Conservation (phyloP, 2,329 filamentous ascomycete genomes). For the Cercospora beticola region DNA sequence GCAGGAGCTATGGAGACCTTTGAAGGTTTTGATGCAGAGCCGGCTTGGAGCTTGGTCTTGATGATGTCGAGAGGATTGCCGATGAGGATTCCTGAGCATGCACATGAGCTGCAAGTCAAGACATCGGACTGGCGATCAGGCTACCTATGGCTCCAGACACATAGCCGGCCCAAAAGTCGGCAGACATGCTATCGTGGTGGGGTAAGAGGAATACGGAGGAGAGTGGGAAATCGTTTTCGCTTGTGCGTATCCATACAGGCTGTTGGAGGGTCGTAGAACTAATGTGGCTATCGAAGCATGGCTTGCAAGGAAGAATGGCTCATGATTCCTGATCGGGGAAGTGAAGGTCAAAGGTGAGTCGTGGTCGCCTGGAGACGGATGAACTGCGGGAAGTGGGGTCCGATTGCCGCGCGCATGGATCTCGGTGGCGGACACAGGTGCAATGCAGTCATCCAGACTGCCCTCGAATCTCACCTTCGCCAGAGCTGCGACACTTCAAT, state of each 20-base stretch:
- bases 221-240: not conserved
- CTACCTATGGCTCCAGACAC: constrained; percentile 71
- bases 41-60: constrained; percentile 79
- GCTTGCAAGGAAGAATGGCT: constrained; percentile 2
- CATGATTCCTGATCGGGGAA: constrained; percentile 8
- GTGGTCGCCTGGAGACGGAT: constrained; percentile 8
- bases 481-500: not conserved
- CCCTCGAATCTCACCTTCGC: constrained; percentile 3
- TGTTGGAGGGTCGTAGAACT: not conserved
- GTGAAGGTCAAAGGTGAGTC: not conserved
- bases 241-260: constrained; percentile 10
- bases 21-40: constrained; percentile 29
- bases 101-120: constrained; percentile 5
- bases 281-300: not conserved
- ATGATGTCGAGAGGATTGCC: constrained; percentile 73
- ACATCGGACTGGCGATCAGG: not conserved
- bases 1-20: constrained; percentile 16
- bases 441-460: constrained; percentile 1
- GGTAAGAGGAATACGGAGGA: not conserved
- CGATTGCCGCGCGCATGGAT: not conserved
- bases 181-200: constrained; percentile 59
- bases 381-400: constrained; percentile 2
- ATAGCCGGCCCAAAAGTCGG: constrained; percentile 94
- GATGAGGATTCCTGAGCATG: constrained; percentile 65
- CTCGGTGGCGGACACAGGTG: constrained; percentile 5